Evolutionary conservation across 306 rosid species (phyloP).

Genomic region (Prunus kanzakura): DNA sequence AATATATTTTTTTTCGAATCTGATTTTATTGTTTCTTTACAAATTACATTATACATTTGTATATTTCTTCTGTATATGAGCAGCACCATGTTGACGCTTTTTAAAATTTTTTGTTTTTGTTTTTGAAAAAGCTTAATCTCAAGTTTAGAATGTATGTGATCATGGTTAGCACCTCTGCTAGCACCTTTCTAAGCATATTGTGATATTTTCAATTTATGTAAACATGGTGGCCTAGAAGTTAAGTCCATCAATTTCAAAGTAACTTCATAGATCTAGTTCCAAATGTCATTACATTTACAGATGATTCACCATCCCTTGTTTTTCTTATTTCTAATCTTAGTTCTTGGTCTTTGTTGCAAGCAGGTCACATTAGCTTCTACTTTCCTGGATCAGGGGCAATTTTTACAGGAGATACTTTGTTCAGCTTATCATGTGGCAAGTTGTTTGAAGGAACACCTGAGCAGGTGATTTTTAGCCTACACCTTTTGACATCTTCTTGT

Average conservation of each 20-base stretch:
- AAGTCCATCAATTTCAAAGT: not conserved
- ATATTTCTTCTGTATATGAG: not conserved
- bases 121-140: not conserved
- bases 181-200: not conserved
- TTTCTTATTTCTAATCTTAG: not conserved
- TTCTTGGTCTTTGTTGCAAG: not conserved
- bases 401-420: conserved; percentile 83
- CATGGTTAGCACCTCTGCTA: not conserved
- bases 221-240: not conserved
- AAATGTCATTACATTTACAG: not conserved
- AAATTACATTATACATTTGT: not conserved
- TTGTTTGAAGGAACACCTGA: conserved; percentile 88
- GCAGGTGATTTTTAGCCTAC: conserved; percentile 48
- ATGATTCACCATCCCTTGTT: not conserved
- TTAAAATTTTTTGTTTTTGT: not conserved
- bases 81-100: not conserved
- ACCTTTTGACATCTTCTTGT: conserved; percentile 11
- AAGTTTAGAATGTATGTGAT: not conserved
- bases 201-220: not conserved
- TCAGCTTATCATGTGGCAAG: conserved; percentile 93
- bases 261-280: not conserved
- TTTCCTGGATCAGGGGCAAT: conserved; percentile 73
- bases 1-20: not conserved
- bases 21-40: not conserved
- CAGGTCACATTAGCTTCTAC: conserved; percentile 90